Percentiles rank a stretch among this genome's conserved stretches.
Evolutionary conservation across 2,329 filamentous ascomycete genomes (phyloP).

Genomic region (Scytalidium lignicola): DNA sequence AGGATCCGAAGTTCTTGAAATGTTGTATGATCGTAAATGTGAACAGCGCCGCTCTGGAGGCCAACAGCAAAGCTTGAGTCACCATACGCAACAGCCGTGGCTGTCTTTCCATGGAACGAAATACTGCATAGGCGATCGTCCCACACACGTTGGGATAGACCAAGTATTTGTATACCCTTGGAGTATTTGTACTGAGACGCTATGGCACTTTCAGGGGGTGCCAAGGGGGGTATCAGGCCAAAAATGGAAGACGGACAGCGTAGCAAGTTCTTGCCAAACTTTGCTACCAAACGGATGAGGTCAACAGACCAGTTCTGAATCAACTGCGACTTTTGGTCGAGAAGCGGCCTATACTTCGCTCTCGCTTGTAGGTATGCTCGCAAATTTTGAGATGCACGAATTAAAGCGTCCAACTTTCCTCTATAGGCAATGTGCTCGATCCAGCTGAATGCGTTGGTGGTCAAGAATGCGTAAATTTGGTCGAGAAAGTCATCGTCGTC

Average conservation of each 20-base stretch:
- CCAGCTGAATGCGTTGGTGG: constrained; percentile 22
- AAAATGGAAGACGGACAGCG: constrained; percentile 5
- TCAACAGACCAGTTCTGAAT: constrained; percentile 6
- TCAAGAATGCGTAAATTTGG: constrained; percentile 20
- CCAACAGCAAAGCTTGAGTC: constrained; percentile 27
- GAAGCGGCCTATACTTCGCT: not conserved
- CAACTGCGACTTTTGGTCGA: constrained; percentile 9
- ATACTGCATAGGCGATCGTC: constrained; percentile 30
- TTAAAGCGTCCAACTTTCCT: constrained; percentile 20
- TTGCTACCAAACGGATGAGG: constrained; percentile 4
- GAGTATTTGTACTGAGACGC: constrained; percentile 3
- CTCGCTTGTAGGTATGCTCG: constrained; percentile 20
- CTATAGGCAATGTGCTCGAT: constrained; percentile 21
- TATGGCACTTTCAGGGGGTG: constrained; percentile 4
- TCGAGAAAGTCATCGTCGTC: constrained; percentile 14
- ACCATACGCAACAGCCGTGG: constrained; percentile 22
- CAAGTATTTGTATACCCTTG: constrained; percentile 16
- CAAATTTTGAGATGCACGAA: constrained; percentile 27
- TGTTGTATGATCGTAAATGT: constrained; percentile 23
- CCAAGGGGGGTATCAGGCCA: constrained; percentile 9
- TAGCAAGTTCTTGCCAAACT: constrained; percentile 5
- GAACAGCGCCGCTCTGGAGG: constrained; percentile 24
- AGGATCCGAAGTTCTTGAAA: constrained; percentile 8
- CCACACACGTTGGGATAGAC: constrained; percentile 20
- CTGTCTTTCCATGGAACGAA: constrained; percentile 21